Base-by-base conservation (phyloP, 2,329 filamentous ascomycete genomes). In the Aspergillus luchuensis region DNA sequence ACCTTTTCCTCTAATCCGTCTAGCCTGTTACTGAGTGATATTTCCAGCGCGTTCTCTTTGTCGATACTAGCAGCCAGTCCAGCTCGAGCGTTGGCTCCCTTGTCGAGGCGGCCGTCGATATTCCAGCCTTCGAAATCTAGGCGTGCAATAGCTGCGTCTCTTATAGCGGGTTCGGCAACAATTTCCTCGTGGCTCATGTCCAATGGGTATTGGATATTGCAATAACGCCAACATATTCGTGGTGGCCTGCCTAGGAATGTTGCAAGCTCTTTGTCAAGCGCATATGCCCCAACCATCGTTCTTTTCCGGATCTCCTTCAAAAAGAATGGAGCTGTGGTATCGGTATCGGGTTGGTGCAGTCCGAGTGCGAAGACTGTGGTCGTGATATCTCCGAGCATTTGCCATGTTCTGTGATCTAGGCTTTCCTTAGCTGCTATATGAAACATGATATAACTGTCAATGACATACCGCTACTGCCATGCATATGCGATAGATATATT, bases 221-320 rank as follows among this genome's bases (percentile, higher is more conserved):
- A 80, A 57, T 75, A 80, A 19, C 72, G 71, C 38, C 72, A 68
- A 23, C 70, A 69, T 6, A 82, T 76, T 3, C 79, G 73, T 3
- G 79, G 78, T 0, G 80, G 80, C 1, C 80, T 74, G 2, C 80
- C 80, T 2, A 82, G 71, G 38, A 81, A 80, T 2, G 81, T 76
- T 0, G 79, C 76, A 2, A 81, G 63, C 25, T 77, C 77, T 59
- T 81, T 82, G 61, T 82, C 80, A 0, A 75, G 72, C 0, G 75
- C 74, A 56, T 80, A 82, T 4, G 74, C 72, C 1, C 72, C 71
- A 1, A 74, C 72, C 64, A 81, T 79, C 1, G 70, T 67, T 2
- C 72, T 67, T 38, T 72, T 71, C 13, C 79, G 71, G 1, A 80
- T 63, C 28, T 79, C 70, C 0, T 61, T 56, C 0, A 81, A 59